These are phyloP conservation scores for Oryza rufipogon DNA, from an alignment of 176 grass and related monocot species.

Conservation along the genomic window DNA sequence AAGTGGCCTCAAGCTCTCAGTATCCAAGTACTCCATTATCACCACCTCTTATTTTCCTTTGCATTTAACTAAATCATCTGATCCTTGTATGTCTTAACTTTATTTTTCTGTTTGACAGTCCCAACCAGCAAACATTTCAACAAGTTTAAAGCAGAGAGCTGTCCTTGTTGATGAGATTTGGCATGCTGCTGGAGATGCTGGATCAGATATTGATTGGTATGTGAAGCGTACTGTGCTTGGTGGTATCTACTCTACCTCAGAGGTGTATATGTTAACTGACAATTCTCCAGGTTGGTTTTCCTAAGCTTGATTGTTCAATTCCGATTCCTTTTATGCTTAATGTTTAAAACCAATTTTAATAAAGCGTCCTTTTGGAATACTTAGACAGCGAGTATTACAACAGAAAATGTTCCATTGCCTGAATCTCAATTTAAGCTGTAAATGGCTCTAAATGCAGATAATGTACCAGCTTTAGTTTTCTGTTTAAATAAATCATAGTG, in stretches of 20 bases:
- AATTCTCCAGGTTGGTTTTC: constrained; percentile 76
- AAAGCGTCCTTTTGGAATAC: background rate
- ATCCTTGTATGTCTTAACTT: background rate
- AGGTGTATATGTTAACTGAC: constrained; percentile 97
- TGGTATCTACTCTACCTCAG: constrained; percentile 95
- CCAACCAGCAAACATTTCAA: constrained; percentile 80
- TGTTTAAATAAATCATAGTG: constrained; percentile 1
- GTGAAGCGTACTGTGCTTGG: constrained; percentile 89
- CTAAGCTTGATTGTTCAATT: background rate
- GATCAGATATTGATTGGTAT: constrained; percentile 95
- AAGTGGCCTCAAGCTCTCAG: constrained; percentile 98
- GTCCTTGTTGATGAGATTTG: constrained; percentile 93
- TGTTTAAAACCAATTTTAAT: background rate
- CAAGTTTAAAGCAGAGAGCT: constrained; percentile 93
- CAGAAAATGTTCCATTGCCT: background rate
- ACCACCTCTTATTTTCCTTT: background rate
- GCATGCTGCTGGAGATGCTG: constrained; percentile 86
- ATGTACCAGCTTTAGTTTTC: background rate
- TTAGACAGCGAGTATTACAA: background rate
- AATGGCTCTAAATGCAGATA: background rate
- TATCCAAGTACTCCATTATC: constrained; percentile 68
- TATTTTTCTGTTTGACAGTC: constrained; percentile 58
- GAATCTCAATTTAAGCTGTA: background rate
- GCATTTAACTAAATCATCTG: constrained; percentile 15
- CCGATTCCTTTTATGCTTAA: background rate